phyloP scores from a whole-genome alignment of 192 early-diverging fungal genomes.

The Funneliformis mosseae region DNA sequence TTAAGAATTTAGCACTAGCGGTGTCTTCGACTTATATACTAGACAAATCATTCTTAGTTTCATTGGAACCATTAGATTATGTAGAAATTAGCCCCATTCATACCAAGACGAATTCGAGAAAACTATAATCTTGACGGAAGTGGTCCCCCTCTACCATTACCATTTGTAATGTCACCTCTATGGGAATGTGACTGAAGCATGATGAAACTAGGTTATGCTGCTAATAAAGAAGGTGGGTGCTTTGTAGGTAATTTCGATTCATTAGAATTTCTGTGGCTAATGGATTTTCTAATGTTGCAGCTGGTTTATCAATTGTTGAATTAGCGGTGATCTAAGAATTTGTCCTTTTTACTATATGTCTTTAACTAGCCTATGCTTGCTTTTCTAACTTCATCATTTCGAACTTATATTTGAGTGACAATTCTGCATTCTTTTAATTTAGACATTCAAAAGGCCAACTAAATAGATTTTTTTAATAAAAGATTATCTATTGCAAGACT shows the following conservation, averaged over 20 bases:
- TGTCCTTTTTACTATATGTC: slow-evolving; percentile 58
- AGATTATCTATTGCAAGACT: slow-evolving; percentile 82
- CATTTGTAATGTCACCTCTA: neutral
- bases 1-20: too few relatives aligned
- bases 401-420: slow-evolving; percentile 78
- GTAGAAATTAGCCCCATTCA: slow-evolving; percentile 23
- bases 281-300: neutral
- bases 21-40: slow-evolving; percentile 23
- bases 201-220: slow-evolving; percentile 34
- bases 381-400: slow-evolving; percentile 88
- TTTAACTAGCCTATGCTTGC: slow-evolving; percentile 71
- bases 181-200: slow-evolving; percentile 5
- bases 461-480: slow-evolving; percentile 78
- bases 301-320: neutral
- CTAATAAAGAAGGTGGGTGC: neutral
- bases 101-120: neutral
- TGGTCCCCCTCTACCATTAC: slow-evolving; percentile 7
- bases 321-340: neutral
- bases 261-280: neutral
- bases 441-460: slow-evolving; percentile 77
- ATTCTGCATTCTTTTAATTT: slow-evolving; percentile 53
- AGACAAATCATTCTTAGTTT: neutral
- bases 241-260: neutral
- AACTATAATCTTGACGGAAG: neutral
- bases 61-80: neutral